Evolutionary conservation across 2,329 filamentous ascomycete species (phyloP).

Genomic region (Pseudogymnoascus sp.): DNA sequence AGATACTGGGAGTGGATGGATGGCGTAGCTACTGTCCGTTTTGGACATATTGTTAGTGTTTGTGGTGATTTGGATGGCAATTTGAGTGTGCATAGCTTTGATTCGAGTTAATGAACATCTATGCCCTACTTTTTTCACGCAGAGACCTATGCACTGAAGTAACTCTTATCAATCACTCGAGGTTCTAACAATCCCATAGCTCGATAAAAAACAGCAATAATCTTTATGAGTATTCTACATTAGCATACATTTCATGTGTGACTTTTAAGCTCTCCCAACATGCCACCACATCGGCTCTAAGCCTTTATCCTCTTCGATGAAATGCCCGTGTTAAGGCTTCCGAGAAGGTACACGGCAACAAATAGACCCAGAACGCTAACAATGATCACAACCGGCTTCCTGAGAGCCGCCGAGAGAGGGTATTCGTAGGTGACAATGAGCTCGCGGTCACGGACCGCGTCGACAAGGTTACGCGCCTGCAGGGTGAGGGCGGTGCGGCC

Average conservation of each 20-base stretch:
- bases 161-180: not conserved
- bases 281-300: not conserved
- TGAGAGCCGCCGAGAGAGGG: slow-evolving; percentile 62
- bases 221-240: slow-evolving; percentile 8
- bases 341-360: slow-evolving; percentile 64
- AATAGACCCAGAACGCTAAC: slow-evolving; percentile 68
- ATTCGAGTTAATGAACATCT: slow-evolving; percentile 1
- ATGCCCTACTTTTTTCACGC: not conserved
- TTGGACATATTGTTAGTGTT: not conserved
- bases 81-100: not conserved
- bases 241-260: slow-evolving; percentile 5
- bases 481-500: slow-evolving; percentile 78
- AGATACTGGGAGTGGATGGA: not conserved
- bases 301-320: not conserved
- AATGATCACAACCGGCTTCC: slow-evolving; percentile 83
- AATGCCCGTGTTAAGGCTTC: slow-evolving; percentile 34
- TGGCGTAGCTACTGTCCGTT: not conserved
- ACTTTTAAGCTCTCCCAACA: not conserved
- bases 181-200: not conserved
- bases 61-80: not conserved
- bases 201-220: slow-evolving; percentile 1
- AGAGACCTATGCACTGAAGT: not conserved
- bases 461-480: slow-evolving; percentile 77
- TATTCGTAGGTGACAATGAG: slow-evolving; percentile 86
- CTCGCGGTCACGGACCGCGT: slow-evolving; percentile 79